A percentile compares a stretch with the other conserved stretches of the same genome.
phyloP scores from a whole-genome alignment of 495 filamentous ascomycete species.

The Neurospora hispaniola region DNA sequence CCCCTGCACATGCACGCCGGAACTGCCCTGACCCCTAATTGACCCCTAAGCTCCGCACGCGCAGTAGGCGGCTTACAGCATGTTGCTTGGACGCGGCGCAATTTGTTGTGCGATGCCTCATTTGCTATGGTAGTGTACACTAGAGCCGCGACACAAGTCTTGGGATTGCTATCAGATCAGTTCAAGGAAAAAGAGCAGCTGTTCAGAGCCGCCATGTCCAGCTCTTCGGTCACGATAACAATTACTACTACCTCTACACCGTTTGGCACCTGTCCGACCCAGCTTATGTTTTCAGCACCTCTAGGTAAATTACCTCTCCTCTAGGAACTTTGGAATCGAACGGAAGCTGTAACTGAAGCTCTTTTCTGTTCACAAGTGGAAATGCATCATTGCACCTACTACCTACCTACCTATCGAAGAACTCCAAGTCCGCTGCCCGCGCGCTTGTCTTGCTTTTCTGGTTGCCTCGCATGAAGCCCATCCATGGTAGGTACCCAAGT shows the following conservation, averaged over 20 bases:
- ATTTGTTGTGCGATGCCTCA: not conserved
- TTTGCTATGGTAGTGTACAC: not conserved
- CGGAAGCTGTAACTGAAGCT: not conserved
- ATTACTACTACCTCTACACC: not conserved
- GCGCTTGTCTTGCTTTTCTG: not conserved
- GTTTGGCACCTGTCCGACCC: not conserved
- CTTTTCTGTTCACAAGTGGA: not conserved
- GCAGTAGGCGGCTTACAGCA: too few relatives aligned
- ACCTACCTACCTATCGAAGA: not conserved
- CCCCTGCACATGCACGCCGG: too few relatives aligned
- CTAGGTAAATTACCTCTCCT: not conserved
- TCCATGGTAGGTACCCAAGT: not conserved
- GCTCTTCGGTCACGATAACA: not conserved
- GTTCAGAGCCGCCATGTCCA: not conserved
- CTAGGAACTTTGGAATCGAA: not conserved
- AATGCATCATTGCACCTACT: not conserved
- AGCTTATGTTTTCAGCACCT: not conserved
- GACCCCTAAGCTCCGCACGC: too few relatives aligned
- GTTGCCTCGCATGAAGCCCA: not conserved
- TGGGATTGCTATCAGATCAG: not conserved
- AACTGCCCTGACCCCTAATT: too few relatives aligned
- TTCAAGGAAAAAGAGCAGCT: not conserved
- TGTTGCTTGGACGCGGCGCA: not conserved
- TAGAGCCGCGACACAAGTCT: not conserved
- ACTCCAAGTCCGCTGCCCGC: not conserved